Evolutionary conservation across 805 yeast genomes (phyloP).

Genomic region (Wickerhamomyces mucosus): DNA sequence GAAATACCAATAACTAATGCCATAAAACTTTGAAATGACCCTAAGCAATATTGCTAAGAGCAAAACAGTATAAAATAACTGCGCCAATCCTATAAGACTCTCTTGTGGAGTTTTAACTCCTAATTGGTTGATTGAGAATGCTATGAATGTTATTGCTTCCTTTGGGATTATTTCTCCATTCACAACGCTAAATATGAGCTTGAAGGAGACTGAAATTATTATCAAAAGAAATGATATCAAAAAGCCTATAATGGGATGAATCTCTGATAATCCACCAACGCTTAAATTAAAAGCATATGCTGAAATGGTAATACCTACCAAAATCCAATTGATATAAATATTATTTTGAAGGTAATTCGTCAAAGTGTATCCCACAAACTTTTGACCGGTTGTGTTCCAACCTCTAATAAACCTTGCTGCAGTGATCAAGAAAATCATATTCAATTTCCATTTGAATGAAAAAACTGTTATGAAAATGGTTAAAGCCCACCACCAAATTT

Average conservation of each 20-base stretch:
- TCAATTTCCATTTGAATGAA: conserved; percentile 6
- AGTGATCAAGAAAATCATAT: conserved; percentile 8
- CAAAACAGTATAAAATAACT: conserved; percentile 25
- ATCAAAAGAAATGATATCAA: conserved; percentile 36
- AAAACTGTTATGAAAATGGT: conserved; percentile 12
- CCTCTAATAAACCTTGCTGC: conserved; percentile 56
- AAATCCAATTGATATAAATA: conserved; percentile 34
- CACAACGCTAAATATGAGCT: conserved; percentile 39
- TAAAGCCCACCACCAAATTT: conserved; percentile 81
- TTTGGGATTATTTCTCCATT: conserved; percentile 48
- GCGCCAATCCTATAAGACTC: conserved; percentile 25
- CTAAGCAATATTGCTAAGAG: conserved; percentile 25
- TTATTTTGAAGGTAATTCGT: conserved; percentile 31
- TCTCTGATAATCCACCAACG: conserved; percentile 15
- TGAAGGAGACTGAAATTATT: conserved; percentile 41
- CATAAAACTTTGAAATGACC: conserved; percentile 8
- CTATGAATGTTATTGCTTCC: conserved; percentile 20
- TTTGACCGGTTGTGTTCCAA: conserved; percentile 91
- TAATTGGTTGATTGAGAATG: conserved; percentile 22
- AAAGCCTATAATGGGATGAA: conserved; percentile 30
- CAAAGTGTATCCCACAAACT: conserved; percentile 46
- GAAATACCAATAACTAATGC: conserved; percentile 13
- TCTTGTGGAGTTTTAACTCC: conserved; percentile 22
- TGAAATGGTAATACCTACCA: conserved; percentile 32
- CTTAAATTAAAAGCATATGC: conserved; percentile 18